phyloP scores from a whole-genome alignment of 2,329 filamentous ascomycete genomes.

The Ophiocordyceps robertsii region DNA sequence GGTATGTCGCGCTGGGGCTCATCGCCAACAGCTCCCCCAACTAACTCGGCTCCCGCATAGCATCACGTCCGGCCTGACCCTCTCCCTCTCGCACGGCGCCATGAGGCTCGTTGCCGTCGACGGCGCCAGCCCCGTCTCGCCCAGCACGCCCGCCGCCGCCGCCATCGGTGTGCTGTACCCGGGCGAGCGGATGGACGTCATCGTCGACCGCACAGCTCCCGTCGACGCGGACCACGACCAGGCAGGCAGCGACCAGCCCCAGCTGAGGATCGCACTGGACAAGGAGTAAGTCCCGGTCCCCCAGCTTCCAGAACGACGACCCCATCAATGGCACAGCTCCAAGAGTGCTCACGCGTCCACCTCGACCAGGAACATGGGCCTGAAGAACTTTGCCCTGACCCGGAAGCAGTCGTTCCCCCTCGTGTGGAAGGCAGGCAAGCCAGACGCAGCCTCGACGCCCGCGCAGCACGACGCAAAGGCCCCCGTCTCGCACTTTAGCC shows the following conservation, averaged over 20 bases:
- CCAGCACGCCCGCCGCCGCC: constrained; percentile 3
- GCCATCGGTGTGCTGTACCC: constrained; percentile 9
- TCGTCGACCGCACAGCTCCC: constrained; percentile 1
- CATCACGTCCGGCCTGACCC: constrained; percentile 3
- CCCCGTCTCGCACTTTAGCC: neutral
- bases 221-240: neutral
- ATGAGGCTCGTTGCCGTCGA: constrained; percentile 9
- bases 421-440: neutral
- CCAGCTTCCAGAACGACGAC: too few relatives aligned
- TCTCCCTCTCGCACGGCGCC: constrained; percentile 1
- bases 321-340: neutral
- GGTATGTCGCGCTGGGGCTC: constrained; percentile 1
- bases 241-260: neutral
- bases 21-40: neutral
- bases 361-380: constrained; percentile 7
- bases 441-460: neutral
- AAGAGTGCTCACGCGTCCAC: neutral
- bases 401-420: constrained; percentile 8
- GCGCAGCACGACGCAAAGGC: neutral
- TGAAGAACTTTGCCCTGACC: constrained; percentile 8
- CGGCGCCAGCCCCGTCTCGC: constrained; percentile 4
- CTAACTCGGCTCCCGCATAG: neutral
- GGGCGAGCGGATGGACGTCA: constrained; percentile 9
- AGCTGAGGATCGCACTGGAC: constrained; percentile 5
- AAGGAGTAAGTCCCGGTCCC: constrained; percentile 3